Conservation (phyloP, 2,329 filamentous ascomycete genomes). For the Fusarium subtropicale region DNA sequence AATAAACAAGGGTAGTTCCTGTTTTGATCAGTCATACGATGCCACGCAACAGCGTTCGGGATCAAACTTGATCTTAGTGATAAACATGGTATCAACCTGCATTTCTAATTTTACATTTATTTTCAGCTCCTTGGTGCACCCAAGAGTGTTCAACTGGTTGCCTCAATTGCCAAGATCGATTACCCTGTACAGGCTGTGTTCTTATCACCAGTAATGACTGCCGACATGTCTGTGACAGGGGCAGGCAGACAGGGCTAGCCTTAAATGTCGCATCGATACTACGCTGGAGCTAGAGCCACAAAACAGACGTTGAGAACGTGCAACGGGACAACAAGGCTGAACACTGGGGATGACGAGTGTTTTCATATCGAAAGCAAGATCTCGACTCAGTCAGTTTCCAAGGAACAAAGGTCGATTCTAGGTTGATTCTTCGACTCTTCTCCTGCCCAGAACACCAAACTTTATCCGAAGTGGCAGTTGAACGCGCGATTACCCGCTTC, state of each 20-base stretch:
- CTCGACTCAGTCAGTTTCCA: accelerated
- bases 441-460: neutral
- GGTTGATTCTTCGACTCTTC: neutral
- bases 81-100: neutral
- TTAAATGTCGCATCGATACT: constrained; percentile 1
- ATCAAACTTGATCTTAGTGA: neutral
- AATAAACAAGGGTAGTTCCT: neutral
- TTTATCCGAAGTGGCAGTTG: neutral
- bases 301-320: neutral
- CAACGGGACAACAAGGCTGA: constrained; percentile 14
- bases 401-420: neutral
- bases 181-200: neutral
- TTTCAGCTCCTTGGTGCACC: neutral
- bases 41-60: neutral
- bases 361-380: too few relatives aligned
- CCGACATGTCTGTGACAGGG: neutral
- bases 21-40: neutral
- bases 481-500: constrained; percentile 5
- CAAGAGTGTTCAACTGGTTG: neutral
- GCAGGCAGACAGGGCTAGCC: constrained; percentile 2
- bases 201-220: neutral
- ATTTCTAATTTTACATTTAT: neutral
- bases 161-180: neutral
- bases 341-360: accelerated
- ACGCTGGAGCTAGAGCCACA: constrained; percentile 1